These are phyloP conservation scores for Gracilaria gracilis DNA, from an alignment of 23 red algal genomes.

Conservation along the genomic window DNA sequence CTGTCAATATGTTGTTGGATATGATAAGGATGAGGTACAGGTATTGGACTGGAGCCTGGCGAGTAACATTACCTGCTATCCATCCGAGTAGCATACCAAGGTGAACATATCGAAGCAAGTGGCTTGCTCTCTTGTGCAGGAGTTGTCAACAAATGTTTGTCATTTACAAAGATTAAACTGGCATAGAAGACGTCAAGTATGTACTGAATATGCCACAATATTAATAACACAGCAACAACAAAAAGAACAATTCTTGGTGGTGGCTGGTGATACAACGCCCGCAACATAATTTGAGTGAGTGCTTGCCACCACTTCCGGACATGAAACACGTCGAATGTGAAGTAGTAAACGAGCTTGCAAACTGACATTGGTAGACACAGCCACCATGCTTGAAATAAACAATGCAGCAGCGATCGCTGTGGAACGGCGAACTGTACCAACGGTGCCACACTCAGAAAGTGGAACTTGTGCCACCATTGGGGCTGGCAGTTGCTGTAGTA, in stretches of 20 bases:
- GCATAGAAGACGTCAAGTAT: background rate
- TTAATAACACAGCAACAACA: constrained; percentile 27
- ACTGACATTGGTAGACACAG: constrained; percentile 22
- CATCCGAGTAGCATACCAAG: background rate
- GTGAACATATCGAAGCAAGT: background rate
- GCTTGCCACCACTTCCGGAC: constrained; percentile 12
- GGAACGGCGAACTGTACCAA: background rate
- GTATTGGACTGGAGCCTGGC: constrained; percentile 87
- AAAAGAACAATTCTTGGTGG: background rate
- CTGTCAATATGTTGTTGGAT: constrained; percentile 86
- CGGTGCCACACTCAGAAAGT: background rate
- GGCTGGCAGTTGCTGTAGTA: background rate
- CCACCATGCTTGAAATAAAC: constrained; percentile 17
- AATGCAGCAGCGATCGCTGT: background rate
- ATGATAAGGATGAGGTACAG: constrained; percentile 82
- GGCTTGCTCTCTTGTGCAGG: background rate
- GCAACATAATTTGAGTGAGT: background rate
- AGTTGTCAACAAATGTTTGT: constrained; percentile 10
- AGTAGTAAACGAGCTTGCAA: background rate
- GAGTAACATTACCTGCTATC: constrained; percentile 35
- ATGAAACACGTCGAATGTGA: background rate
- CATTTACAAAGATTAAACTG: constrained; percentile 25
- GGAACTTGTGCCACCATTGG: background rate
- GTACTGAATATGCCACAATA: constrained; percentile 4
- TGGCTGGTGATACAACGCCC: background rate